Conservation (phyloP, 306 rosid genomes). For the Leucaena leucocephala region DNA sequence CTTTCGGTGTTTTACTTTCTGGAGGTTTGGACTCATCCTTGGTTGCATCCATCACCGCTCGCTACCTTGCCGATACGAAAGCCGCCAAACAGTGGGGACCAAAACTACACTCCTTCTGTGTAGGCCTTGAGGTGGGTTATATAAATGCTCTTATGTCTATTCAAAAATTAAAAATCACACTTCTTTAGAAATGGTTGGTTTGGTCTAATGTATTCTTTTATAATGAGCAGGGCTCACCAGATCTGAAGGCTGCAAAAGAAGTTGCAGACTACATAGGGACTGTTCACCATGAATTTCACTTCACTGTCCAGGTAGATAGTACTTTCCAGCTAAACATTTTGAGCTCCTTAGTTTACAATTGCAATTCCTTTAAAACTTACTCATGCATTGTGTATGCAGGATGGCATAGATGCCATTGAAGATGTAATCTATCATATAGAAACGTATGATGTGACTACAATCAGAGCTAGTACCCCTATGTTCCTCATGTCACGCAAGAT, state of each 20-base stretch:
- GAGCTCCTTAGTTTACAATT: background rate
- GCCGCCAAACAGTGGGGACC: conserved; percentile 96
- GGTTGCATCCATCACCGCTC: conserved; percentile 94
- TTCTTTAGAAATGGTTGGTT: conserved; percentile 11
- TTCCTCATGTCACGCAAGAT: conserved; percentile 94
- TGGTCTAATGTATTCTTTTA: conserved; percentile 4
- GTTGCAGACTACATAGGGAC: conserved; percentile 94
- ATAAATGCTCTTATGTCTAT: background rate
- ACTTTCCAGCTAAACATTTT: conserved; percentile 1
- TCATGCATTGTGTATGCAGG: conserved; percentile 48
- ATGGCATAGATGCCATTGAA: conserved; percentile 95
- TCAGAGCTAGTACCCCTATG: conserved; percentile 98
- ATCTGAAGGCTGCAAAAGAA: conserved; percentile 92
- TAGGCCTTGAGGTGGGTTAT: conserved; percentile 74
- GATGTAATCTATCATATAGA: conserved; percentile 93
- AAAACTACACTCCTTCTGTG: conserved; percentile 90
- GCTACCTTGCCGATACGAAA: conserved; percentile 76
- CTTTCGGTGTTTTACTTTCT: conserved; percentile 90
- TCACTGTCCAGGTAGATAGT: conserved; percentile 76
- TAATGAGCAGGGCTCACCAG: conserved; percentile 86
- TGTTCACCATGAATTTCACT: conserved; percentile 85
- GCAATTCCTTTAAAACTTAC: background rate
- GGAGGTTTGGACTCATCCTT: conserved; percentile 94
- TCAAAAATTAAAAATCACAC: conserved; percentile 6
- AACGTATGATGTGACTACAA: conserved; percentile 93